Evolutionary conservation across 2,329 filamentous ascomycete genomes (phyloP).

Genomic region (Penicillium polonicum): DNA sequence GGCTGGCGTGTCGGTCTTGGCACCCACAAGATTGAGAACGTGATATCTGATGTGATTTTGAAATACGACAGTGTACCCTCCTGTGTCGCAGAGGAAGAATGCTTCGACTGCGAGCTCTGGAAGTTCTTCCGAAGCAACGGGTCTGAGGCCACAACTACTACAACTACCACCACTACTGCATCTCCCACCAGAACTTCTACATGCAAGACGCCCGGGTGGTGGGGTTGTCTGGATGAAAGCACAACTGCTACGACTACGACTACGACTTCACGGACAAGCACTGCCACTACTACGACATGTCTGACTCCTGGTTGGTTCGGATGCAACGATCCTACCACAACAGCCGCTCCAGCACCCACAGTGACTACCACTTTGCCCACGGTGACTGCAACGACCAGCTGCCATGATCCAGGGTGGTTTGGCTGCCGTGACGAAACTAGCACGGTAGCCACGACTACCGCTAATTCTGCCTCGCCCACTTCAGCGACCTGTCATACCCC

Average conservation of each 20-base stretch:
- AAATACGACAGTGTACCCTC: slow-evolving; percentile 77
- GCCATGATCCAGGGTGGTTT: slow-evolving; percentile 33
- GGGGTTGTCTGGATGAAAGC: slow-evolving; percentile 33
- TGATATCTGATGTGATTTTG: slow-evolving; percentile 83
- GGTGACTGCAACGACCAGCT: slow-evolving; percentile 23
- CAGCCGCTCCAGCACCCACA: slow-evolving; percentile 18
- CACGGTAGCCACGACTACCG: neutral
- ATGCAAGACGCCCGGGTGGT: slow-evolving; percentile 36
- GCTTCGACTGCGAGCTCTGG: slow-evolving; percentile 88
- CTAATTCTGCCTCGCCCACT: neutral
- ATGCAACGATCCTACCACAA: slow-evolving; percentile 37
- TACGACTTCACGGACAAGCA: slow-evolving; percentile 24
- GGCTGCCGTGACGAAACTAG: slow-evolving; percentile 32
- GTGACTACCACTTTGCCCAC: slow-evolving; percentile 3
- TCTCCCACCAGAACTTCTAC: slow-evolving; percentile 66
- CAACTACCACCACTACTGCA: slow-evolving; percentile 55
- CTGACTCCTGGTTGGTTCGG: slow-evolving; percentile 40
- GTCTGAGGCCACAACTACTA: slow-evolving; percentile 69
- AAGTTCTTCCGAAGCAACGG: slow-evolving; percentile 93
- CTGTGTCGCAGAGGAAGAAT: slow-evolving; percentile 74
- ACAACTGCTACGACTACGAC: slow-evolving; percentile 18
- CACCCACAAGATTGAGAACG: slow-evolving; percentile 83
- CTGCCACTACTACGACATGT: slow-evolving; percentile 36
- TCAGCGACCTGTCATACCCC: neutral
- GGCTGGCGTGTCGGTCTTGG: slow-evolving; percentile 90